Evolutionary conservation across 495 filamentous ascomycete species (phyloP), one percentile per base, ranked within the genome.

Genomic region (Sporormia fimetaria): DNA sequence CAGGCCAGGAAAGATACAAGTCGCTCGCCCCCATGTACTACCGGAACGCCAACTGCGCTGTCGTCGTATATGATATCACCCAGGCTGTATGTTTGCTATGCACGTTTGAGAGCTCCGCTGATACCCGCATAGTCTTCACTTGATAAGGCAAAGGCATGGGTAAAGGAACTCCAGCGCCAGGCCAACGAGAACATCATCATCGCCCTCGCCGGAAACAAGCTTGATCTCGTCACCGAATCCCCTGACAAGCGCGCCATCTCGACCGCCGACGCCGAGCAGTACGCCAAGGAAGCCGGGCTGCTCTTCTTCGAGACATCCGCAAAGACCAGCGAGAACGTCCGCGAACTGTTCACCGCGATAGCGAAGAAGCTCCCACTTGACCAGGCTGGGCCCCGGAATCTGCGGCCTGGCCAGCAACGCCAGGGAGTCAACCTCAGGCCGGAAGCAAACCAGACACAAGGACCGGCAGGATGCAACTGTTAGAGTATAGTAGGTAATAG

Each of bases 141-240:
- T 42, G 90, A 98, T 65, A 98, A 98, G 69, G 90, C 90, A 42
- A 98, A 98, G 61, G 78, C 86, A 21, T 98, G 90, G 90, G 87
- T 98, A n/a, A 96, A 96, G 64, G 92, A 98, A 57, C 75, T 98
- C 24, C 92, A 98, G 64, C 76, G 90, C 44, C 90, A 98, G 68
- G 92, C 92, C 27, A 96, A 96, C 66, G 90, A 96, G 65, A 96
- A 96, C 63, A 96, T 98, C 62, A 85, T 98, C 55, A 98, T 98
- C 61, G 90, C 90, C 21, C 74, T 98, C 17, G 90, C 92, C 21
- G 90, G 90, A 31, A 98, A 98, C 72, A 98, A 98, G 67, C 65
- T 93, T 47, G 90, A 98, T 73, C 67, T 98, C 46, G 90, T 93
- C 33, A 79, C 74, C 35, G 84, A 86, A 52, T 77, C 80, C 47